Percentiles rank a stretch among this genome's conserved stretches.
phyloP scores from a whole-genome alignment of 179 eudicot genomes.

The Actinidia arguta region DNA sequence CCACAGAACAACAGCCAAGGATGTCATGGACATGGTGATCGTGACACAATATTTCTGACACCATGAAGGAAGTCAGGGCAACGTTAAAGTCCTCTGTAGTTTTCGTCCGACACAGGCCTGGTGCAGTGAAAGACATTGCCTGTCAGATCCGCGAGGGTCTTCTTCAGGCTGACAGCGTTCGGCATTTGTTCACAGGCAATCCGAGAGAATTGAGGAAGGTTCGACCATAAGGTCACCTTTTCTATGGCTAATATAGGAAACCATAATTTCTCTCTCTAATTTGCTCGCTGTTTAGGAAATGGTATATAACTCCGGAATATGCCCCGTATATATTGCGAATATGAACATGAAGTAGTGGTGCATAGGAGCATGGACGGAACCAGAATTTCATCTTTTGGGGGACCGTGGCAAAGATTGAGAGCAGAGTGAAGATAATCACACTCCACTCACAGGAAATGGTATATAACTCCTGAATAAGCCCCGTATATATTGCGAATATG shows the following conservation, averaged over 20 bases:
- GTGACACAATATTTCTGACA: slow-evolving; percentile 47
- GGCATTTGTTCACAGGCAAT: slow-evolving; percentile 1
- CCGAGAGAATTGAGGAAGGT: background rate
- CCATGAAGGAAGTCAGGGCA: slow-evolving; percentile 51
- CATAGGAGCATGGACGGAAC: too few relatives aligned
- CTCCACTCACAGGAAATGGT: too few relatives aligned
- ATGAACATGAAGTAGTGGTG: background rate
- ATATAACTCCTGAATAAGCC: too few relatives aligned
- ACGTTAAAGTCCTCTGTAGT: slow-evolving; percentile 38
- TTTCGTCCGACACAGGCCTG: slow-evolving; percentile 47
- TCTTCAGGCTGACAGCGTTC: slow-evolving; percentile 32
- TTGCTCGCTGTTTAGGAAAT: background rate
- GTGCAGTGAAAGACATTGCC: slow-evolving; percentile 42
- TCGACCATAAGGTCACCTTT: background rate
- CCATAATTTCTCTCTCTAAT: background rate
- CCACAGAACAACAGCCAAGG: slow-evolving; percentile 48
- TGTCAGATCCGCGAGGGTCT: slow-evolving; percentile 48
- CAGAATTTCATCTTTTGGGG: too few relatives aligned
- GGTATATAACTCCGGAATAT: background rate
- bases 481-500: too few relatives aligned
- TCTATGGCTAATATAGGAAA: background rate
- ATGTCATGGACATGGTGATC: slow-evolving; percentile 50
- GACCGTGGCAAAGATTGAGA: too few relatives aligned
- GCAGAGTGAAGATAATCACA: too few relatives aligned
- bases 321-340: background rate